Conservation (phyloP, 2,329 filamentous ascomycete genomes). For the Diaporthe vaccinii region DNA sequence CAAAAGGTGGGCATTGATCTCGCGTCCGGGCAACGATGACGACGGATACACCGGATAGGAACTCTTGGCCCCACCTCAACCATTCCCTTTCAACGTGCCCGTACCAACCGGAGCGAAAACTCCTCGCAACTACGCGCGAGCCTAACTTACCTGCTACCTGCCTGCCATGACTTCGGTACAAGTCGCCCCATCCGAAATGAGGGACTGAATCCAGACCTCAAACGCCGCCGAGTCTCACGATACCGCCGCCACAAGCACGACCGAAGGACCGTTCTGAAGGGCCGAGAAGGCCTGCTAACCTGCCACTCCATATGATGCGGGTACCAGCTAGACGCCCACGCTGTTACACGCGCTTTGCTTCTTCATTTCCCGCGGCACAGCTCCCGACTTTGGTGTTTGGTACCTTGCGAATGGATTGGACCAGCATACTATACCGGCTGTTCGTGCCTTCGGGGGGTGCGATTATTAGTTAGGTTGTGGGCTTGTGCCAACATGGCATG, state of each 20-base stretch:
- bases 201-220: not conserved
- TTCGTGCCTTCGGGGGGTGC: not conserved
- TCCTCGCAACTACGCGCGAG: not conserved
- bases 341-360: not conserved
- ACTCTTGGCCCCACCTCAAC: no score
- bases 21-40: not conserved
- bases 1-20: not conserved
- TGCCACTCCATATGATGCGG: not conserved
- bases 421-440: not conserved
- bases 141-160: not conserved
- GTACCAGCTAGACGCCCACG: not conserved
- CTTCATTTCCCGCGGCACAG: not conserved
- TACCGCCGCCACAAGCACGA: not conserved
- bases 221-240: conserved; percentile 12
- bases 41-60: not conserved
- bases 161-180: not conserved
- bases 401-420: not conserved
- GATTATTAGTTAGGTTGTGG: not conserved
- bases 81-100: not conserved
- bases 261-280: not conserved
- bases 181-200: conserved; percentile 20
- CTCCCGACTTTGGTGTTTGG: no score
- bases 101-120: not conserved
- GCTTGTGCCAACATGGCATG: not conserved
- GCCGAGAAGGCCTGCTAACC: not conserved